These are phyloP conservation scores for Aaosphaeria pasadenensis DNA, from an alignment of 2,329 filamentous ascomycete species.

Conservation along the genomic window DNA sequence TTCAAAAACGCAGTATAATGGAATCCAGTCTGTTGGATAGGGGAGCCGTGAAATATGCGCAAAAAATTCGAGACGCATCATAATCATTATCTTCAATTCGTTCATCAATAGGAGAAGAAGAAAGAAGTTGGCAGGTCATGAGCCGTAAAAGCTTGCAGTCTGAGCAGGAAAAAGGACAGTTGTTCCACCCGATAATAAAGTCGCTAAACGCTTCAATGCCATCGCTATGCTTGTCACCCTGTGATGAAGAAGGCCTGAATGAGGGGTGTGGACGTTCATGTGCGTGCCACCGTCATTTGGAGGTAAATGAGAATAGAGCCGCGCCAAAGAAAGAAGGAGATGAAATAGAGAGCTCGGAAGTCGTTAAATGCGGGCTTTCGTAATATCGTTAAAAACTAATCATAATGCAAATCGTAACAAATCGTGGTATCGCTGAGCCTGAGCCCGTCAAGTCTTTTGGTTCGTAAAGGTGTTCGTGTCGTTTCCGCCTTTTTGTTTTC, in stretches of 20 bases:
- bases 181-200: too few relatives aligned
- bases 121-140: too few relatives aligned
- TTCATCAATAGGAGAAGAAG: too few relatives aligned
- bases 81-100: too few relatives aligned
- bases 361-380: not conserved
- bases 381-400: not conserved
- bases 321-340: not conserved
- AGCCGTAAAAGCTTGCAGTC: too few relatives aligned
- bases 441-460: conserved; percentile 34
- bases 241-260: conserved; percentile 8
- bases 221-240: conserved; percentile 32
- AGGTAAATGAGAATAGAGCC: conserved; percentile 2
- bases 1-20: too few relatives aligned
- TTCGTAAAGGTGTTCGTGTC: conserved; percentile 14
- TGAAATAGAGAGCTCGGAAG: too few relatives aligned
- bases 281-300: not conserved
- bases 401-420: conserved; percentile 9
- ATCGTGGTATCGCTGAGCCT: conserved; percentile 34
- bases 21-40: too few relatives aligned
- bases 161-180: too few relatives aligned
- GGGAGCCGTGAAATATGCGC: too few relatives aligned
- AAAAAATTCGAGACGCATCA: too few relatives aligned
- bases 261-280: conserved; percentile 15
- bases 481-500: conserved; percentile 6
- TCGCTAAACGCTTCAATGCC: conserved; percentile 33